A percentile compares a stretch with the other conserved stretches of the same genome.
Conservation (phyloP, 2,329 filamentous ascomycete species). For the Massarina eburnea region DNA sequence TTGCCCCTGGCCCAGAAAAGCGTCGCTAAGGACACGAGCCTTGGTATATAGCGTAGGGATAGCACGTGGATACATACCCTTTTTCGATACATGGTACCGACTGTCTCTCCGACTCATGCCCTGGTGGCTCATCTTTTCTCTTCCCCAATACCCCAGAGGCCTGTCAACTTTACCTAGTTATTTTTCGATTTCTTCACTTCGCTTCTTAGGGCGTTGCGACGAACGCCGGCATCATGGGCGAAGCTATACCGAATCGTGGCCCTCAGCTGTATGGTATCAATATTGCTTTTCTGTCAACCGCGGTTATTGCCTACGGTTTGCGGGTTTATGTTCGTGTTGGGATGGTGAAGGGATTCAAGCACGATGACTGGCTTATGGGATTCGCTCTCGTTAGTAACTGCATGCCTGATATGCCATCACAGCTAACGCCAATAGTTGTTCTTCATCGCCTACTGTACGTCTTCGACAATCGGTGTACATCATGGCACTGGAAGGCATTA, state of each 20-base stretch:
- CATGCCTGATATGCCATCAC: constrained; percentile 2
- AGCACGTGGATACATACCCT: too few species aligned
- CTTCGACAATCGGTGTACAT: constrained; percentile 30
- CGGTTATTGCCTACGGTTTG: constrained; percentile 27
- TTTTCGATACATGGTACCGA: too few species aligned
- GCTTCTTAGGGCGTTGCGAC: not conserved
- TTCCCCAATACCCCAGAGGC: not conserved
- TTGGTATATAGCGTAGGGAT: too few species aligned
- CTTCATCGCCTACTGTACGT: constrained; percentile 26
- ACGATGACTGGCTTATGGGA: constrained; percentile 41
- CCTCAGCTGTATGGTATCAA: constrained; percentile 35
- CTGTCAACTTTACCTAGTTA: not conserved
- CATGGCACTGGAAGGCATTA: constrained; percentile 36
- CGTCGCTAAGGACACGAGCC: too few species aligned
- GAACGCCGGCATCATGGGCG: constrained; percentile 20
- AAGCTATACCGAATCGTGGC: constrained; percentile 31
- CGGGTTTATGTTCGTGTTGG: constrained; percentile 33
- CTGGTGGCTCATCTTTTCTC: not conserved
- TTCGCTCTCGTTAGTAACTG: constrained; percentile 28
- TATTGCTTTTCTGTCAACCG: constrained; percentile 27
- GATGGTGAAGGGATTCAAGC: constrained; percentile 40
- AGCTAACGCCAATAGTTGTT: constrained; percentile 14
- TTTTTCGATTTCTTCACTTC: not conserved
- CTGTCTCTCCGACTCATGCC: not conserved
- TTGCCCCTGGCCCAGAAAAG: too few species aligned